Percentiles rank a stretch among this genome's conserved stretches.
These are phyloP conservation scores for Dactylonectria macrodidyma DNA, from an alignment of 2,329 filamentous ascomycete species.

Conservation along the genomic window DNA sequence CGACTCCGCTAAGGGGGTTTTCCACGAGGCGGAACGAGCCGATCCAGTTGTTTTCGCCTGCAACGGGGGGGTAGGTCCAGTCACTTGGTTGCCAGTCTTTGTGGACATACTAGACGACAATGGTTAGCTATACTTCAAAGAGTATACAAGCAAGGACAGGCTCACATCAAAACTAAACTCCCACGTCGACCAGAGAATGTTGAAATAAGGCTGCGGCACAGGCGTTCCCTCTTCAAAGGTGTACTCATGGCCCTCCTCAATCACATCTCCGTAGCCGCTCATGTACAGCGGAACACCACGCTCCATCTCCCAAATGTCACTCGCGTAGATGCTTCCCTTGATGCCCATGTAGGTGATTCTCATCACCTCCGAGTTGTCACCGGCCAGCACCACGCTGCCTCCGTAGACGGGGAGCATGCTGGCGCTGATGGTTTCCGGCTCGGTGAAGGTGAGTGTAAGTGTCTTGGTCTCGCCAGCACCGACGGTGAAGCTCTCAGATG, in stretches of 20 bases:
- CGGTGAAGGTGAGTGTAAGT: background rate
- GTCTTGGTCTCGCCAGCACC: background rate
- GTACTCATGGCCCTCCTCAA: slow-evolving; percentile 19
- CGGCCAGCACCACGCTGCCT: slow-evolving; percentile 12
- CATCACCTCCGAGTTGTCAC: slow-evolving; percentile 18
- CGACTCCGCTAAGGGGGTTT: background rate
- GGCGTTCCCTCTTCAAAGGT: background rate
- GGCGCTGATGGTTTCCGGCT: slow-evolving; percentile 4
- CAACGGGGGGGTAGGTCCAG: slow-evolving; percentile 24
- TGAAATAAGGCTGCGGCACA: slow-evolving; percentile 18
- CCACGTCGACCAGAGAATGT: slow-evolving; percentile 21
- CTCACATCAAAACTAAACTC: slow-evolving; percentile 28
- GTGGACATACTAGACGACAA: slow-evolving; percentile 5
- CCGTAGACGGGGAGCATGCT: slow-evolving; percentile 24
- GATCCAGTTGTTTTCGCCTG: slow-evolving; percentile 23
- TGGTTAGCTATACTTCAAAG: background rate
- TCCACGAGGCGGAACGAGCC: slow-evolving; percentile 13
- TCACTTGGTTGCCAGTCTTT: slow-evolving; percentile 23
- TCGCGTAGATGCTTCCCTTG: slow-evolving; percentile 23
- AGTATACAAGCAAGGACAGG: background rate
- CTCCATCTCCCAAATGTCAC: slow-evolving; percentile 23
- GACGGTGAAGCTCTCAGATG: background rate
- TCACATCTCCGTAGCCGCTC: slow-evolving; percentile 7
- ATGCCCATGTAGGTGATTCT: slow-evolving; percentile 28
- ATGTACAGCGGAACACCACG: slow-evolving; percentile 16